These are phyloP conservation scores for Thalassiosira ordinaria DNA, from an alignment of 352 stramenopile genomes.

Conservation along the genomic window DNA sequence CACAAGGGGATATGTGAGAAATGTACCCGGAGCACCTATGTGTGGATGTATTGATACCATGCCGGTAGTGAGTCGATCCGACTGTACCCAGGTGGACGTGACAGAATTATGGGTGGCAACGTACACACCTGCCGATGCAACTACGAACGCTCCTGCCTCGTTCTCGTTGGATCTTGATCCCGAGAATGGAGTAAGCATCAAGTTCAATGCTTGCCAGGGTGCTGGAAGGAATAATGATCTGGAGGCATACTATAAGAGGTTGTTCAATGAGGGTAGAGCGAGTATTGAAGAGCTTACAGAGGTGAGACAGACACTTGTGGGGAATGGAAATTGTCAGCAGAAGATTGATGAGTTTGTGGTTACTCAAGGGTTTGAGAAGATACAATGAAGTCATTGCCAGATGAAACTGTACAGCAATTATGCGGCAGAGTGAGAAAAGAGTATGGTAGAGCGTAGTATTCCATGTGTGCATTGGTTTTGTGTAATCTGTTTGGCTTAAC, in stretches of 20 bases:
- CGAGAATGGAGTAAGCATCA: conserved; percentile 40
- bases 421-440: no score
- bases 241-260: conserved; percentile 51
- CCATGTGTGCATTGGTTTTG: no score
- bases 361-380: no score
- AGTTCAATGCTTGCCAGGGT: conserved; percentile 67
- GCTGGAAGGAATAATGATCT: conserved; percentile 66
- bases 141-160: conserved; percentile 29
- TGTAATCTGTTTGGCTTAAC: no score
- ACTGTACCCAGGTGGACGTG: conserved; percentile 57
- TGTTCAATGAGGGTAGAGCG: conserved; percentile 54
- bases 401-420: no score
- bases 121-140: background rate
- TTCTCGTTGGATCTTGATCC: no score
- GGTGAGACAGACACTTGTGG: no score
- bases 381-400: no score
- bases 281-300: no score
- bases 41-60: conserved; percentile 63
- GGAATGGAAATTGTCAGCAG: no score
- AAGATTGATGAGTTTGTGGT: no score
- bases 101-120: background rate
- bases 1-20: conserved; percentile 66
- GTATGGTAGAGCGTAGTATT: no score
- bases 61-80: conserved; percentile 49
- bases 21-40: conserved; percentile 69